Evolutionary conservation across 2,329 filamentous ascomycete genomes (phyloP).

Genomic region (Penicillium rolfsii): DNA sequence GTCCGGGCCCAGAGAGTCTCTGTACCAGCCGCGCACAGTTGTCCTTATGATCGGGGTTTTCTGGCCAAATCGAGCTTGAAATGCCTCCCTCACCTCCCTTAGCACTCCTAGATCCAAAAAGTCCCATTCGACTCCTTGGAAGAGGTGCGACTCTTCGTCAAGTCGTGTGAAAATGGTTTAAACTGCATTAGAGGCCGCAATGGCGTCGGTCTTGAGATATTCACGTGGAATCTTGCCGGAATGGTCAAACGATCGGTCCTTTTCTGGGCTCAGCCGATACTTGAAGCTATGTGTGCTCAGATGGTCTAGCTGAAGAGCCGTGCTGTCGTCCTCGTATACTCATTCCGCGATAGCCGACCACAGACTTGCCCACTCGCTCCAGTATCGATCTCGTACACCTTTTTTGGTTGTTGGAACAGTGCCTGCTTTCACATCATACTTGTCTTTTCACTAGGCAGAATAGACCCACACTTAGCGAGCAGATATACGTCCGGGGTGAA

Average conservation of each 20-base stretch:
- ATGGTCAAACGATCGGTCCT: neutral
- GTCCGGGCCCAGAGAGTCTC: neutral
- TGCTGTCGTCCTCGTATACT: constrained; percentile 4
- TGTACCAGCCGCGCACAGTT: neutral
- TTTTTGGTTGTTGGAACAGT: neutral
- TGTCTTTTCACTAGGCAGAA: neutral
- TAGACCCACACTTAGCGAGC: neutral
- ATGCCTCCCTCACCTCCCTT: neutral
- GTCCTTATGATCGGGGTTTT: neutral
- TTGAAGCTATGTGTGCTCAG: neutral
- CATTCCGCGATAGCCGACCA: constrained; percentile 3
- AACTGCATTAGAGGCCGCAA: neutral
- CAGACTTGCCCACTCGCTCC: constrained; percentile 9
- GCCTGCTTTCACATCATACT: neutral
- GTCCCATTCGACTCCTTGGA: neutral
- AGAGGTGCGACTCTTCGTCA: neutral
- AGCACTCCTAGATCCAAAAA: neutral
- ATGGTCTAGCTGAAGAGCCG: neutral
- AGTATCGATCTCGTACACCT: constrained; percentile 6
- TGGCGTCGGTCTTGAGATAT: neutral
- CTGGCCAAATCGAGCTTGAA: neutral
- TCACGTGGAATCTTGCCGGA: constrained; percentile 1
- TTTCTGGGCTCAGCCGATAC: neutral
- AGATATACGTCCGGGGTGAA: neutral
- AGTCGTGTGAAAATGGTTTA: neutral